Percentiles rank a stretch among this genome's conserved stretches.
These are phyloP conservation scores for Chaetomiaceae sp. DNA, from an alignment of 2,329 filamentous ascomycete genomes.

Conservation along the genomic window DNA sequence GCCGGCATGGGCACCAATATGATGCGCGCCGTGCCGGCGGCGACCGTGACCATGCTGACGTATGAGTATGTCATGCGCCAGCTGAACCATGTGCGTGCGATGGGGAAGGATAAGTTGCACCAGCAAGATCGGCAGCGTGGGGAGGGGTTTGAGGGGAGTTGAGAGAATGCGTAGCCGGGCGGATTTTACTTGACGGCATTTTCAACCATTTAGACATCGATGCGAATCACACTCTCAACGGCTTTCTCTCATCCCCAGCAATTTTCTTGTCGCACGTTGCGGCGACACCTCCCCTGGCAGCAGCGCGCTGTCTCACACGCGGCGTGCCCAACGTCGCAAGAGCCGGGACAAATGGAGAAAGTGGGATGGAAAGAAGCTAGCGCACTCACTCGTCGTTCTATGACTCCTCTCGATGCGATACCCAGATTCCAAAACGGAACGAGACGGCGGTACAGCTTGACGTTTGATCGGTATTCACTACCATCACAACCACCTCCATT, in stretches of 20 bases:
- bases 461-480: no score
- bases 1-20: slow-evolving; percentile 97
- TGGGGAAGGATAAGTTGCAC: slow-evolving; percentile 33
- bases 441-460: neutral
- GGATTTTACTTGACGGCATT: neutral
- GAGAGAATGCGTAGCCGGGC: neutral
- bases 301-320: neutral
- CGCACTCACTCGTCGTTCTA: no score
- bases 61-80: slow-evolving; percentile 71
- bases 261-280: no score
- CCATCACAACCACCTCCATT: no score
- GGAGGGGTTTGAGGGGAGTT: slow-evolving; percentile 7
- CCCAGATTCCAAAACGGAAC: neutral
- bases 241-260: neutral
- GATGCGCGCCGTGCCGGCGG: slow-evolving; percentile 89
- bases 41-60: slow-evolving; percentile 95
- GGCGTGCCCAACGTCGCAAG: neutral
- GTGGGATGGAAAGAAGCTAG: no score
- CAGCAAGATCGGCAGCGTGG: neutral
- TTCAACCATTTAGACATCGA: neutral
- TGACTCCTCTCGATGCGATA: neutral
- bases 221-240: neutral
- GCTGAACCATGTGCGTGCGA: slow-evolving; percentile 39
- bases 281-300: neutral
- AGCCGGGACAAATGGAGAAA: neutral